Percentiles rank a stretch among this genome's conserved stretches.
Evolutionary conservation across 768 basidiomycete species (phyloP).

Genomic region (Lactarius vividus): DNA sequence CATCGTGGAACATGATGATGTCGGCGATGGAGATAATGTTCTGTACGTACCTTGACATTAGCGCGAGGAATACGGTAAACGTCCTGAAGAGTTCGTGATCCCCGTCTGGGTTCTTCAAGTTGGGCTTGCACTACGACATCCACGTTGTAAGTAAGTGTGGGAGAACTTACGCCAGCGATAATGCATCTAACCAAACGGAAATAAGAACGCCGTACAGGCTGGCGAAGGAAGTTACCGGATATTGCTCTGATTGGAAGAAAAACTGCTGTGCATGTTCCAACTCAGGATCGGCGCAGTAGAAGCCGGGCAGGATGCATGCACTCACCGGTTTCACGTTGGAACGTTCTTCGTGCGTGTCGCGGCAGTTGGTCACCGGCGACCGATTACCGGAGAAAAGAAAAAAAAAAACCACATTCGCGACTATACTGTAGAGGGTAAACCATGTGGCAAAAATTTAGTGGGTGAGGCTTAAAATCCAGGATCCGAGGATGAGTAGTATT

Average conservation of each 20-base stretch:
- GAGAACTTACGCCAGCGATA: not conserved
- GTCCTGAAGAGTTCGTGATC: not conserved
- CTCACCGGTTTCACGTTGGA: not conserved
- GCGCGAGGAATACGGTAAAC: not conserved
- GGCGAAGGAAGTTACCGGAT: not conserved
- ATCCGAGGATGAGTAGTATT: not conserved
- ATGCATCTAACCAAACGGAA: not conserved
- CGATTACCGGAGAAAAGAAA: not conserved
- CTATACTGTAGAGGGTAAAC: not conserved
- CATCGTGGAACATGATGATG: not conserved
- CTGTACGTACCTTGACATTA: not conserved
- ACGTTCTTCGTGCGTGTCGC: not conserved
- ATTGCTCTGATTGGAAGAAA: not conserved
- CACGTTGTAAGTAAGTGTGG: not conserved
- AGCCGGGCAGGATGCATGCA: not conserved
- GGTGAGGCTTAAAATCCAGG: not conserved
- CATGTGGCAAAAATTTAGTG: not conserved
- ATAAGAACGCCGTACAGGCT: not conserved
- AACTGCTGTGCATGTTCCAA: not conserved
- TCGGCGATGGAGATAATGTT: not conserved
- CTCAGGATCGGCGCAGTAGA: not conserved
- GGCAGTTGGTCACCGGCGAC: not conserved
- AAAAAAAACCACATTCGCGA: not conserved
- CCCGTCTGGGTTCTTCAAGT: not conserved
- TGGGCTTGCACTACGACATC: not conserved